Base-by-base conservation (phyloP, 495 filamentous ascomycete genomes). In the Tuber brumale region DNA sequence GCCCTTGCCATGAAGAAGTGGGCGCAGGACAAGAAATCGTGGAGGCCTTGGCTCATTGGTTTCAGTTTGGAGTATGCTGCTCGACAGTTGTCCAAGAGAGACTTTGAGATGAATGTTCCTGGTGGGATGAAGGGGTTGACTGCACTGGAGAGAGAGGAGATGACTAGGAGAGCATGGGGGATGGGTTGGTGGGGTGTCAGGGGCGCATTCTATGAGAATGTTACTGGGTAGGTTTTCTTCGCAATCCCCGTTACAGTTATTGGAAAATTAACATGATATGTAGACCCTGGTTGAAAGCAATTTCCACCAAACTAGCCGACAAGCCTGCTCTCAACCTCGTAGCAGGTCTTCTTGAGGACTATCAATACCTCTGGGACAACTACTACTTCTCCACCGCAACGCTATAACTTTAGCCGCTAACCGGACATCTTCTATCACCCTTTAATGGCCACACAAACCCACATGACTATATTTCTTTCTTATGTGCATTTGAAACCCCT, bases 291-390 rank as follows among this genome's bases (percentile, higher is more conserved):
- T 84, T 93, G 70, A 87, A 88, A 77, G 85, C 86, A 43, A 69
- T 91, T 31, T 90, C 92, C 4, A 84, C 82, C 41, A 92, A 89
- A 80, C 88, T 97, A 80, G 90, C 90, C 79, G 87, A 88, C 69
- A 92, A 92, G 81, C 91, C 92, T 70, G 85, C 97, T 82, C 88
- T 96, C 72, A 91, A 92, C 79, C 85, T 98, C 79, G 86, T 97
- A 23, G 90, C 89, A 1, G 94, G 91, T 72, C 88, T 99, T 37
- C 81, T 98, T 74, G 94, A 97, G 83, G 96, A 99, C 82, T 98
- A 98, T 81, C 93, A 96, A 83, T 97, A 95, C 82, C 86, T 99
- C 23, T 99, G 95, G 95, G 95, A 97, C 85, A 92, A 97, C 72
- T 98, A 97, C 82, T 95, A 99, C 84, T 98, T 98, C 84, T 88